Evolutionary conservation across 768 basidiomycete species (phyloP).

Genomic region (Amanita rubescens): DNA sequence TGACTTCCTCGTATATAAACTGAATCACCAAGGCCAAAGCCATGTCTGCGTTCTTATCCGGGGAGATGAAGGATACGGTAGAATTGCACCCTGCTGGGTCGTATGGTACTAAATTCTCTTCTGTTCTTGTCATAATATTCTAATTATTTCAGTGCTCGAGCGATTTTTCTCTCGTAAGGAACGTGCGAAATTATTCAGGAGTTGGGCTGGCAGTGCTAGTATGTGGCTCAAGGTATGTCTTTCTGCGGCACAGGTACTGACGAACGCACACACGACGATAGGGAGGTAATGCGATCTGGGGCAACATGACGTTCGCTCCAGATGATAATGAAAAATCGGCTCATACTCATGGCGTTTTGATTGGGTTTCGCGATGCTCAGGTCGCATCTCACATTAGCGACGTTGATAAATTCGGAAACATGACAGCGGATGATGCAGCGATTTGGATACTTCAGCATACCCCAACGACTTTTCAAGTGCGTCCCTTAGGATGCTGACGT

Average conservation of each 20-base stretch:
- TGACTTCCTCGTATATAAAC: neutral
- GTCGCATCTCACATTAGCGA: constrained; percentile 7
- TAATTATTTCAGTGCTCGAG: constrained; percentile 50
- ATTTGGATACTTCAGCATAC: constrained; percentile 81
- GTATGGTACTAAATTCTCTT: constrained; percentile 41
- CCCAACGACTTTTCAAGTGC: constrained; percentile 67
- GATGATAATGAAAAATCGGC: constrained; percentile 55
- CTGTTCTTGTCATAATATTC: neutral
- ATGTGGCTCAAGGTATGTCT: constrained; percentile 83
- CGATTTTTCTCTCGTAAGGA: constrained; percentile 89
- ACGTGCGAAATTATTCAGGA: constrained; percentile 82
- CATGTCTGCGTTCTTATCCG: constrained; percentile 90
- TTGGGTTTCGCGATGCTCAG: constrained; percentile 57
- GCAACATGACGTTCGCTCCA: constrained; percentile 64
- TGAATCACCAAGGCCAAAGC: constrained; percentile 62
- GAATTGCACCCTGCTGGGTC: constrained; percentile 77
- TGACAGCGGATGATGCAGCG: constrained; percentile 72
- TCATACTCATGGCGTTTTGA: constrained; percentile 73
- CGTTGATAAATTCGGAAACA: constrained; percentile 35
- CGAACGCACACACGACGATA: constrained; percentile 18
- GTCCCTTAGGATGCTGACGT: constrained; percentile 6
- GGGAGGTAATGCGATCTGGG: constrained; percentile 86
- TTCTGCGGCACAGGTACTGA: no score
- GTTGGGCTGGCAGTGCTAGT: constrained; percentile 92
- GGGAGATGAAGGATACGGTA: constrained; percentile 93